Conservation (phyloP, 1,139 yeast species). For the Lodderomyces jiufengensis region DNA sequence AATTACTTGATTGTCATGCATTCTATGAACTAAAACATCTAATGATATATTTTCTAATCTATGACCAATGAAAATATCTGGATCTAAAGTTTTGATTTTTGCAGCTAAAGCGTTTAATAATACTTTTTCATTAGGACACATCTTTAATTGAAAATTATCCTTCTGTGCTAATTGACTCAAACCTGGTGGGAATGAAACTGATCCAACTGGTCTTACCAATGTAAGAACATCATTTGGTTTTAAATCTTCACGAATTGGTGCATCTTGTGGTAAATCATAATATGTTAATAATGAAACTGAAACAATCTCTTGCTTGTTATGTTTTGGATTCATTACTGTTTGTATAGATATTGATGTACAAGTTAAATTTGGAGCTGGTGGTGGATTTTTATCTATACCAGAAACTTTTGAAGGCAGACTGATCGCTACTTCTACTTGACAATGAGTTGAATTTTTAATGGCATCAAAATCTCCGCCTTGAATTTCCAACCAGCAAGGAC, state of each 20-base stretch:
- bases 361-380: conserved; percentile 60
- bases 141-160: conserved; percentile 45
- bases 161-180: conserved; percentile 56
- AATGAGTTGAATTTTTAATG: conserved; percentile 71
- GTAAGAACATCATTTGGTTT: conserved; percentile 61
- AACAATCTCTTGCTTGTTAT: conserved; percentile 81
- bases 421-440: conserved; percentile 70
- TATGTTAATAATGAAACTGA: conserved; percentile 75
- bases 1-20: conserved; percentile 66
- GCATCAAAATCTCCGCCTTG: conserved; percentile 58
- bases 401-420: conserved; percentile 46
- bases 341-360: conserved; percentile 76
- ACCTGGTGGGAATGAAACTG: conserved; percentile 68
- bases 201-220: conserved; percentile 70
- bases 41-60: conserved; percentile 73
- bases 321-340: conserved; percentile 67
- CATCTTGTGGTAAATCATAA: conserved; percentile 65
- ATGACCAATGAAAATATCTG: conserved; percentile 90
- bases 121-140: conserved; percentile 70
- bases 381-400: conserved; percentile 47
- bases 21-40: conserved; percentile 78
- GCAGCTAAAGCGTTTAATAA: conserved; percentile 73
- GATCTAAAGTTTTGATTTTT: conserved; percentile 68
- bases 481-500: conserved; percentile 94
- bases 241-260: conserved; percentile 54